Conservation (phyloP, 2,329 filamentous ascomycete genomes). For the Ilyonectria robusta region DNA sequence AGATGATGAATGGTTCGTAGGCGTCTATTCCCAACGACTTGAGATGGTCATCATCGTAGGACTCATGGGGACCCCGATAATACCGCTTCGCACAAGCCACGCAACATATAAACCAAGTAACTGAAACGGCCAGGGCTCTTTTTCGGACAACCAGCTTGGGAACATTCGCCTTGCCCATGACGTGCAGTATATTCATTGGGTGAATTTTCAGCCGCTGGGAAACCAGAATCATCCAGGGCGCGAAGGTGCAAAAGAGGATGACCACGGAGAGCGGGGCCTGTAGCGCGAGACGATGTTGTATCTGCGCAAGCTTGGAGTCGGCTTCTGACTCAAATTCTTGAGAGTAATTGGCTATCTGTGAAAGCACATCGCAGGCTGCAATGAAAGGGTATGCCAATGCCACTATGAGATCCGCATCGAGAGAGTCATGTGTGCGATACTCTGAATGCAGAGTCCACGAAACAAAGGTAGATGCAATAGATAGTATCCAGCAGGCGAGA, state of each 20-base stretch:
- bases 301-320: not conserved
- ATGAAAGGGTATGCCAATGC: not conserved
- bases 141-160: not conserved
- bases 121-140: not conserved
- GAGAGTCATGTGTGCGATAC: not conserved
- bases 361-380: not conserved
- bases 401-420: not conserved
- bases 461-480: not conserved
- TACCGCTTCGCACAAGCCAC: not conserved
- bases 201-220: not conserved
- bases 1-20: too few species aligned
- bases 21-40: not conserved
- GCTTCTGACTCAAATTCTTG: not conserved
- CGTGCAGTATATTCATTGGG: not conserved
- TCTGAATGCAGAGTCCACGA: not conserved
- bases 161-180: not conserved
- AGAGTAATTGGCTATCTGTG: not conserved
- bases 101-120: not conserved
- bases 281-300: not conserved
- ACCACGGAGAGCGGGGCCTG: not conserved
- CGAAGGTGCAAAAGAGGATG: not conserved
- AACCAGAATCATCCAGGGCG: not conserved
- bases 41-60: not conserved
- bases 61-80: not conserved
- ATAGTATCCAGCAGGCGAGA: not conserved